Evolutionary conservation across 1,139 yeast genomes (phyloP).

Genomic region (Yamadazyma atmosphaerica): DNA sequence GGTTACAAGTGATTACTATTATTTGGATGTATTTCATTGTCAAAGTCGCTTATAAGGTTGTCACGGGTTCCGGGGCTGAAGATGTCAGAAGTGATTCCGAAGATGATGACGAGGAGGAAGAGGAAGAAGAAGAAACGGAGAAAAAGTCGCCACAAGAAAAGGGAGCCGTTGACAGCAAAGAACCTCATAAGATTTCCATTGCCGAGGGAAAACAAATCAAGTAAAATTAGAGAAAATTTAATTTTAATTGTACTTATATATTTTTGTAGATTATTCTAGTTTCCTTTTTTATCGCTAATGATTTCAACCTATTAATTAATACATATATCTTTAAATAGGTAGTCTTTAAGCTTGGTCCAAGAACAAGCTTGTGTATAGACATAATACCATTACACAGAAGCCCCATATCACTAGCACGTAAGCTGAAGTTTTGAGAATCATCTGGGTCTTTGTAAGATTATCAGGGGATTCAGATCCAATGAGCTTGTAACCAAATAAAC

Average conservation of each 20-base stretch:
- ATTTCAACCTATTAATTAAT: neutral
- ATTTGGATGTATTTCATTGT: conserved; percentile 77
- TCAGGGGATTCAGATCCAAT: conserved; percentile 32
- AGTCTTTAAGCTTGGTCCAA: conserved; percentile 18
- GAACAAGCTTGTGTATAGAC: conserved; percentile 38
- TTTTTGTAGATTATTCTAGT: neutral
- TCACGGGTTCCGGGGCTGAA: conserved; percentile 75
- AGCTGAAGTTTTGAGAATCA: conserved; percentile 26
- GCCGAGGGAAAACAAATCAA: no score
- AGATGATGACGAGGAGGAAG: conserved; percentile 16
- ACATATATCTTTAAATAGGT: no score
- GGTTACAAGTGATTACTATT: conserved; percentile 64
- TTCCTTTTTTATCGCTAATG: neutral
- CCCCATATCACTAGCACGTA: conserved; percentile 44
- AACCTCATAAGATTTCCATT: no score
- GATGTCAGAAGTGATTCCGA: conserved; percentile 81
- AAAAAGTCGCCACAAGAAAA: conserved; percentile 4
- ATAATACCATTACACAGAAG: conserved; percentile 39
- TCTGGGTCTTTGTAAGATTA: conserved; percentile 24
- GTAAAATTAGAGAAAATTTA: neutral
- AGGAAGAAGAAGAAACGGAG: conserved; percentile 3
- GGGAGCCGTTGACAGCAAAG: no score
- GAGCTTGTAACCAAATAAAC: conserved; percentile 55
- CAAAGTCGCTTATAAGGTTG: conserved; percentile 67
- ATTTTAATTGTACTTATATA: neutral